These are phyloP conservation scores for Delonix regia DNA, from an alignment of 306 rosid species.

Conservation along the genomic window DNA sequence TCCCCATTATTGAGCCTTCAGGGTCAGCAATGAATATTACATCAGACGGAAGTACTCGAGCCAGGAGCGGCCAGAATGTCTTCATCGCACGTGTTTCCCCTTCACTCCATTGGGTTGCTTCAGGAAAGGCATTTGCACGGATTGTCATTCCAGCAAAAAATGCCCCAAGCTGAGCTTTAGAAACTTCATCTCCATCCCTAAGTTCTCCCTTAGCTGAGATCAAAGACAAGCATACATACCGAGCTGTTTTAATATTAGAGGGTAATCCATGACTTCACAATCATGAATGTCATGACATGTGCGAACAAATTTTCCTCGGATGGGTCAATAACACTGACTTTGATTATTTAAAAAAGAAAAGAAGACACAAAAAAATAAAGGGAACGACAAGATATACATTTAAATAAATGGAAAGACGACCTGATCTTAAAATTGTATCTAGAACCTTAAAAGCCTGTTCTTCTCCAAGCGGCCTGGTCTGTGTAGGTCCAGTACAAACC, in stretches of 20 bases:
- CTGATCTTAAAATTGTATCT: slow-evolving; percentile 85
- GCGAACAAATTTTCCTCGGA: not conserved
- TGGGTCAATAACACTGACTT: not conserved
- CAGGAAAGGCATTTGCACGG: slow-evolving; percentile 90
- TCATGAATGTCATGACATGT: not conserved
- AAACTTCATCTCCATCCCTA: slow-evolving; percentile 69
- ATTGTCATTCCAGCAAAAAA: slow-evolving; percentile 93
- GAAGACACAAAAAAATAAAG: not conserved
- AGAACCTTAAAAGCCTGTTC: slow-evolving; percentile 85
- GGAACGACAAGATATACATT: not conserved
- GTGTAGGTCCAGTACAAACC: slow-evolving; percentile 96
- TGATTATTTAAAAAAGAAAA: not conserved
- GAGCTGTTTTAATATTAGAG: slow-evolving; percentile 3
- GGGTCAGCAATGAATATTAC: slow-evolving; percentile 88
- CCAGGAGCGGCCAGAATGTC: slow-evolving; percentile 83
- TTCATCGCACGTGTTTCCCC: slow-evolving; percentile 89
- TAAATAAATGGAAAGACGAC: slow-evolving; percentile 33
- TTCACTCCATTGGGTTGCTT: slow-evolving; percentile 97
- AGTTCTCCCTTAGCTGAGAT: slow-evolving; percentile 73
- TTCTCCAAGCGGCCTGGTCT: slow-evolving; percentile 80
- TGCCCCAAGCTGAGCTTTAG: slow-evolving; percentile 92
- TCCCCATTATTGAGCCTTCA: slow-evolving; percentile 82
- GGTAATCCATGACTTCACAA: not conserved
- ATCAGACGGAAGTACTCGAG: slow-evolving; percentile 80
- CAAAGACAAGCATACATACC: not conserved